Conservation (phyloP, 129 eudicot genomes). For the Helianthus tuberosus region DNA sequence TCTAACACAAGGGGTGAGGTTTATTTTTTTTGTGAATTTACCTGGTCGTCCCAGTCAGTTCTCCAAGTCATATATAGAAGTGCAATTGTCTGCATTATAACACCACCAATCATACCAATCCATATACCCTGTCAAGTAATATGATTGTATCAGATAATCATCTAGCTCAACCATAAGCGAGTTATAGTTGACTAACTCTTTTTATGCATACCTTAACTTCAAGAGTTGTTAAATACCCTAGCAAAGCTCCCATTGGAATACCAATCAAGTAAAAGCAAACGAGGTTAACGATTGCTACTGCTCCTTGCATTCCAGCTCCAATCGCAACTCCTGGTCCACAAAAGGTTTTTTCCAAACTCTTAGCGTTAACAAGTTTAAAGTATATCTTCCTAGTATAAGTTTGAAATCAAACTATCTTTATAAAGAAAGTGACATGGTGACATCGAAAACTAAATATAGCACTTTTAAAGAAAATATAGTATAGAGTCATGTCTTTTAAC, state of each 20-base stretch:
- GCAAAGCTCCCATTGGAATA: conserved; percentile 55
- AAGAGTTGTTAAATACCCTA: conserved; percentile 57
- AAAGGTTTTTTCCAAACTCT: neutral
- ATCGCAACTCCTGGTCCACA: conserved; percentile 56
- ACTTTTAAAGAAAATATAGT: too few relatives aligned
- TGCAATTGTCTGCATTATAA: conserved; percentile 39
- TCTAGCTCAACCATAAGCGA: too few relatives aligned
- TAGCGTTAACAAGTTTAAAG: too few relatives aligned
- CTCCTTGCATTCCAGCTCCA: conserved; percentile 64
- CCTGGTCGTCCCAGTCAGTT: conserved; percentile 61
- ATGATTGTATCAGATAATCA: neutral
- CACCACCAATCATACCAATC: conserved; percentile 62
- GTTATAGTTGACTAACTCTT: too few relatives aligned
- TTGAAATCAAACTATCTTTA: too few relatives aligned
- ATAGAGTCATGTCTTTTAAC: too few relatives aligned
- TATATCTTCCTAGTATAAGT: too few relatives aligned
- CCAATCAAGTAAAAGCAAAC: conserved; percentile 22
- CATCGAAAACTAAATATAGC: too few relatives aligned
- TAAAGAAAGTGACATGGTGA: too few relatives aligned
- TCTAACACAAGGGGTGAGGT: neutral
- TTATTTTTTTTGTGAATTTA: conserved; percentile 9
- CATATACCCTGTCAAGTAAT: conserved; percentile 52
- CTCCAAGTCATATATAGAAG: conserved; percentile 50
- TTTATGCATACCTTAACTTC: conserved; percentile 51
- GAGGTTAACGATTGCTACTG: conserved; percentile 56